Conservation (phyloP, 352 stramenopile species). For the Phytophthora colocasiae region DNA sequence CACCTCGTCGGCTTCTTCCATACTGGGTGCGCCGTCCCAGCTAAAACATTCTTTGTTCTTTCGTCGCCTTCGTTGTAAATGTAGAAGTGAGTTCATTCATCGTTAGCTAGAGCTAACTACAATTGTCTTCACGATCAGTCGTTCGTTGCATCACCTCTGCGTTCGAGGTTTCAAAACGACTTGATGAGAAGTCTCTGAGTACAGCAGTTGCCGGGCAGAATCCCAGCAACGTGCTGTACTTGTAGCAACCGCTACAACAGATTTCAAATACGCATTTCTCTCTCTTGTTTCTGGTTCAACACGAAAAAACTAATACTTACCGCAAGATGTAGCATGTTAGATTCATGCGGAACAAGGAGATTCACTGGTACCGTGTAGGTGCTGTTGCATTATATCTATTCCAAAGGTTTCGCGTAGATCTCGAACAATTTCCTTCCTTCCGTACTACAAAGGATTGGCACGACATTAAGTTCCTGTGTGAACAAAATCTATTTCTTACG, state of each 20-base stretch:
- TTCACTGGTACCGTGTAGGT: no score
- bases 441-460: no score
- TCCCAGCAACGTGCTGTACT: background rate
- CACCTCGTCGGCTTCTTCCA: slow-evolving; percentile 5
- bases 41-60: background rate
- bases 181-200: background rate
- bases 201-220: background rate
- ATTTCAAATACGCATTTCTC: no score
- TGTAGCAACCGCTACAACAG: slow-evolving; percentile 10
- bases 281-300: no score
- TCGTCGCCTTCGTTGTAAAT: background rate
- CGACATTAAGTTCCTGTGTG: no score
- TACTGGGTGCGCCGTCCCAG: background rate
- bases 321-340: no score
- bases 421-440: no score
- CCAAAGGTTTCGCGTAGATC: no score
- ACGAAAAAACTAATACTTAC: no score
- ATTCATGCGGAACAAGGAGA: no score
- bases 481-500: no score
- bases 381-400: no score
- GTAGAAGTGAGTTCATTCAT: background rate
- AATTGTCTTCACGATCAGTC: background rate
- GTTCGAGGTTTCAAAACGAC: background rate
- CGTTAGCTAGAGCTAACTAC: background rate
- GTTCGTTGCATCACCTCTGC: background rate